These are phyloP conservation scores for Trapa incisa DNA, from an alignment of 345 rosid genomes.

Conservation along the genomic window DNA sequence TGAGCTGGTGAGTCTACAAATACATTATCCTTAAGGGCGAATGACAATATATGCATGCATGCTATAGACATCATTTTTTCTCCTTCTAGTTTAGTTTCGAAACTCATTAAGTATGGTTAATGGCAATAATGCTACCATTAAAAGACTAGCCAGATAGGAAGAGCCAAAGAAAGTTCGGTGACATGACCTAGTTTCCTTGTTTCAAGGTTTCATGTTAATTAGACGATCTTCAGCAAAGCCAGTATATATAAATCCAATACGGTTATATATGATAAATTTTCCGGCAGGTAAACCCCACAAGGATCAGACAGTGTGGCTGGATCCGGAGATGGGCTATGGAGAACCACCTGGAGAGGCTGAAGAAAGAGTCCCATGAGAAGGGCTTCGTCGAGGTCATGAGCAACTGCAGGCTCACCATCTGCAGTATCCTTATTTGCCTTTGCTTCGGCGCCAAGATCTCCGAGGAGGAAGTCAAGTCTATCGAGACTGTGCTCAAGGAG, in stretches of 20 bases:
- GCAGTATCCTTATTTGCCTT: constrained; percentile 68
- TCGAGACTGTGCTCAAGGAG: constrained; percentile 62
- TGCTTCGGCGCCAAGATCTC: constrained; percentile 85
- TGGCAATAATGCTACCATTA: no score
- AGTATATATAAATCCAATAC: background rate
- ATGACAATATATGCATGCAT: no score
- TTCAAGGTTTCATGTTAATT: no score
- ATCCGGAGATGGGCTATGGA: constrained; percentile 67
- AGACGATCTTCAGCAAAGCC: background rate
- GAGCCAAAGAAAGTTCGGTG: no score
- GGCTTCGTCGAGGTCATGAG: constrained; percentile 72
- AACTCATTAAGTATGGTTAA: no score
- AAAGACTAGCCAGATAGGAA: no score
- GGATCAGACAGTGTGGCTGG: constrained; percentile 82
- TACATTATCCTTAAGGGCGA: no score
- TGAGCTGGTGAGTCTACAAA: constrained; percentile 30
- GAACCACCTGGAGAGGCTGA: constrained; percentile 56
- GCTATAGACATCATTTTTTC: no score
- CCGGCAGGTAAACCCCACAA: constrained; percentile 25
- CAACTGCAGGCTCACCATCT: constrained; percentile 54
- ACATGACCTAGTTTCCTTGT: no score
- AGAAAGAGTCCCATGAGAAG: constrained; percentile 31
- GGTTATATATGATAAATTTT: background rate
- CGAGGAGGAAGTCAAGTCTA: constrained; percentile 42
- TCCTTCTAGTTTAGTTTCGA: no score